These are phyloP conservation scores for Eutrema salsugineum DNA, from an alignment of 441 rosid genomes.

Conservation along the genomic window DNA sequence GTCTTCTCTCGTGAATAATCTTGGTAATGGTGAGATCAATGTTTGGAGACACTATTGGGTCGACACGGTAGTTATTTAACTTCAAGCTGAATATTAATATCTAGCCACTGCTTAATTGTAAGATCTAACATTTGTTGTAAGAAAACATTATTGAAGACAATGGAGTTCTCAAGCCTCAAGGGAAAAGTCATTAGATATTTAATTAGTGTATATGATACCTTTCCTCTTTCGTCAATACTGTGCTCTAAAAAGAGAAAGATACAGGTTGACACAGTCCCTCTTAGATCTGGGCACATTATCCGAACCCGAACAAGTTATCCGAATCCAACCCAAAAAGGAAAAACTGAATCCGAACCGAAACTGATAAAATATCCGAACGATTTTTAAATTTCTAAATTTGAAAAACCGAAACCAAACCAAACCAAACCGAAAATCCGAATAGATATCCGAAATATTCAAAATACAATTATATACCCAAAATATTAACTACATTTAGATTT, in stretches of 20 bases:
- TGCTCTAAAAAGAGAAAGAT: not conserved
- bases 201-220: constrained; percentile 9
- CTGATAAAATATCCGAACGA: too few species aligned
- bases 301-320: too few species aligned
- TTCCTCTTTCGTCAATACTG: constrained; percentile 17
- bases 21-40: not conserved
- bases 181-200: constrained; percentile 17
- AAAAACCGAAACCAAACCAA: too few species aligned
- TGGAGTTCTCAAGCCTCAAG: constrained; percentile 7
- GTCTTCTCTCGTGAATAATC: not conserved
- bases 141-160: constrained; percentile 4
- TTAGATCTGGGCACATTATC: too few species aligned
- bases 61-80: not conserved
- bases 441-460: too few species aligned
- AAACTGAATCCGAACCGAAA: too few species aligned
- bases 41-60: not conserved
- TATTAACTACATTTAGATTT: too few species aligned
- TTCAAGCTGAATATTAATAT: not conserved
- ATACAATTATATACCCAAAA: too few species aligned
- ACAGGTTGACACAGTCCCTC: not conserved
- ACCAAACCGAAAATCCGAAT: too few species aligned
- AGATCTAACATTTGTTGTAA: not conserved
- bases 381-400: too few species aligned
- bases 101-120: not conserved
- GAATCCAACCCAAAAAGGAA: too few species aligned